Evolutionary conservation across 495 filamentous ascomycete species (phyloP), one percentile per base, ranked within the genome.

Genomic region (Tuber magnatum): DNA sequence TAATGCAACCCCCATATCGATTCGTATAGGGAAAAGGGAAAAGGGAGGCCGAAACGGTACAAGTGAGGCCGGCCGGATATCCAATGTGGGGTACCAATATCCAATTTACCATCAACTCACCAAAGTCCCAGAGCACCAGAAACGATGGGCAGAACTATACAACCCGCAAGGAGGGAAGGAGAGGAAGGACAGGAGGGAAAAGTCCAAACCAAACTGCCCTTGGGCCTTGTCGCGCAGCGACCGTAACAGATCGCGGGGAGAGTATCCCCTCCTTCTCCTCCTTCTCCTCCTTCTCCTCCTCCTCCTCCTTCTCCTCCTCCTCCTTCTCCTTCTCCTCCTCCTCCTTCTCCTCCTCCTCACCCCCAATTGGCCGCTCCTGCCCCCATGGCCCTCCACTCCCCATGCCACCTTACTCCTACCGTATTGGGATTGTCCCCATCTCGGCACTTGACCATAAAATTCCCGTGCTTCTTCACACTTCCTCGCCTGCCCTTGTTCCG

Each of bases 201-300:
- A 79, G 77, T 79, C 77, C 77, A 79, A 72, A 76, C 76, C 75
- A 61, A 79, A 78, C 71, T 56, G 65, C 76, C 76, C 76, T 78
- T 78, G 56, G 56, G 35, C 56, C 56, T 65, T 65, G 56, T 65
- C 14, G 44, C 74, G 68, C 77, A 71, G 77, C 77, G 69, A 78
- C 77, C 76, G 73, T 79, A 79, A 79, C 77, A 79, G 77, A 79
- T 79, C 77, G 77, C 77, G 78, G 77, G 77, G 76, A 79, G 78
- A 73, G 28, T 56, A 75, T 75, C 76, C 69, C 76, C 75, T 28
- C 46, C 56, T 28, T 12, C 56, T 35, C 56, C 56, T 65, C 56
- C n/a, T n/a, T n/a, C n/a, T 28, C 46, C 56, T 28, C 28, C 56
- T 35, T 28, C 56, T 65, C 56, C n/a, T 28, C 46, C 56, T 28